phyloP scores from a whole-genome alignment of 192 early-diverging fungal species.

The Backusella macrospora region DNA sequence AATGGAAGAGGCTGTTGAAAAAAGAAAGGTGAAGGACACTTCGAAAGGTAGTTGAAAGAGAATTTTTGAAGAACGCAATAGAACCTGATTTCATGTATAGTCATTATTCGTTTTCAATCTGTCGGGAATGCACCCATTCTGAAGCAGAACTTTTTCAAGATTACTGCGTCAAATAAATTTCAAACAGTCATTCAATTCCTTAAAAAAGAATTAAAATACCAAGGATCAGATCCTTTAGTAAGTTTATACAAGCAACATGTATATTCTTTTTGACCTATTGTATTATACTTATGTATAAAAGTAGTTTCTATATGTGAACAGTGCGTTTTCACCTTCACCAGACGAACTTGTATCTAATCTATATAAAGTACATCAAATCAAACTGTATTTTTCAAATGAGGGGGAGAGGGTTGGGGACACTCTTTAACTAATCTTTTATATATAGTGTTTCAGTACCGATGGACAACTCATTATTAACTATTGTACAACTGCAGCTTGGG shows the following conservation, averaged over 20 bases:
- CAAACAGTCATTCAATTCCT: constrained; percentile 85
- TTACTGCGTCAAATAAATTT: constrained; percentile 82
- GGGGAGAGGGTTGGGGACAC: too few relatives aligned
- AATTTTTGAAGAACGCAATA: background rate
- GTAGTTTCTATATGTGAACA: constrained; percentile 91
- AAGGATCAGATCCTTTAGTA: constrained; percentile 74
- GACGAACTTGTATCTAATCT: constrained; percentile 87
- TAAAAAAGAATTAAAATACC: constrained; percentile 78
- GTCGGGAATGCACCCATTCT: constrained; percentile 91
- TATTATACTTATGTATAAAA: background rate
- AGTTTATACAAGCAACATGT: background rate
- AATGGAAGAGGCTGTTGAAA: constrained; percentile 6
- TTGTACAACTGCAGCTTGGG: constrained; percentile 90
- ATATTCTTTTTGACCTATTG: background rate
- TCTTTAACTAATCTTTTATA: background rate
- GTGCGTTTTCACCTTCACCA: constrained; percentile 92
- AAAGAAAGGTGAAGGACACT: background rate
- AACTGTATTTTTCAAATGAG: background rate
- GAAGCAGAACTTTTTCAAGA: constrained; percentile 85
- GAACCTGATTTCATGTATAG: constrained; percentile 34
- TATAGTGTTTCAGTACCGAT: constrained; percentile 80
- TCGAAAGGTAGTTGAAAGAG: background rate
- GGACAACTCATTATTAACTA: constrained; percentile 89
- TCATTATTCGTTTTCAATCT: constrained; percentile 83
- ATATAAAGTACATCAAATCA: constrained; percentile 60